Conservation (phyloP, 768 basidiomycete species). For the Dioszegia aurantiaca region DNA sequence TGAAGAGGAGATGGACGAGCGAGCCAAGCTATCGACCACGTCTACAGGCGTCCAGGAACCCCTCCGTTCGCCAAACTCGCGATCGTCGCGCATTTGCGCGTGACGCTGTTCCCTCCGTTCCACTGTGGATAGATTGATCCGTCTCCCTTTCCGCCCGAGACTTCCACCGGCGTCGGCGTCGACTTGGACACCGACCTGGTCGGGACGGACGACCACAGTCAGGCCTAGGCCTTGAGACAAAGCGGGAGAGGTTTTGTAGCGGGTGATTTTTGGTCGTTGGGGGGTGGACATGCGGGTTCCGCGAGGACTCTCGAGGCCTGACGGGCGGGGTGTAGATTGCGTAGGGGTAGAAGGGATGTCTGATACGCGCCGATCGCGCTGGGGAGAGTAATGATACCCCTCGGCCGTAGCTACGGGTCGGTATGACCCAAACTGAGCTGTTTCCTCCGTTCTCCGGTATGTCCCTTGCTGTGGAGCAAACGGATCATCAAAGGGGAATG, state of each 20-base stretch:
- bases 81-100: neutral
- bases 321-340: neutral
- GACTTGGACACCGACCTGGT: slow-evolving; percentile 2
- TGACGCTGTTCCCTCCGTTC: slow-evolving; percentile 12
- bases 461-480: slow-evolving; percentile 18
- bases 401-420: slow-evolving; percentile 23
- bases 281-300: slow-evolving; percentile 17
- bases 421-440: slow-evolving; percentile 14
- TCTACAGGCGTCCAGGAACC: slow-evolving; percentile 34
- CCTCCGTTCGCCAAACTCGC: slow-evolving; percentile 10
- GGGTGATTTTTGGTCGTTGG: slow-evolving; percentile 24
- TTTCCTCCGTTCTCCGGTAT: neutral
- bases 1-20: slow-evolving; percentile 7
- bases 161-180: slow-evolving; percentile 10
- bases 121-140: slow-evolving; percentile 4
- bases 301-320: slow-evolving; percentile 21
- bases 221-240: slow-evolving; percentile 30
- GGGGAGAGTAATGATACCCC: slow-evolving; percentile 33
- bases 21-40: slow-evolving; percentile 21
- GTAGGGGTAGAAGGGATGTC: slow-evolving; percentile 16
- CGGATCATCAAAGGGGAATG: slow-evolving; percentile 24
- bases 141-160: slow-evolving; percentile 4
- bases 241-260: slow-evolving; percentile 40
- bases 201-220: slow-evolving; percentile 28
- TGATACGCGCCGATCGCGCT: slow-evolving; percentile 24